Evolutionary conservation across 2,329 filamentous ascomycete species (phyloP).

Genomic region (Berkeleyomyces rouxiae): DNA sequence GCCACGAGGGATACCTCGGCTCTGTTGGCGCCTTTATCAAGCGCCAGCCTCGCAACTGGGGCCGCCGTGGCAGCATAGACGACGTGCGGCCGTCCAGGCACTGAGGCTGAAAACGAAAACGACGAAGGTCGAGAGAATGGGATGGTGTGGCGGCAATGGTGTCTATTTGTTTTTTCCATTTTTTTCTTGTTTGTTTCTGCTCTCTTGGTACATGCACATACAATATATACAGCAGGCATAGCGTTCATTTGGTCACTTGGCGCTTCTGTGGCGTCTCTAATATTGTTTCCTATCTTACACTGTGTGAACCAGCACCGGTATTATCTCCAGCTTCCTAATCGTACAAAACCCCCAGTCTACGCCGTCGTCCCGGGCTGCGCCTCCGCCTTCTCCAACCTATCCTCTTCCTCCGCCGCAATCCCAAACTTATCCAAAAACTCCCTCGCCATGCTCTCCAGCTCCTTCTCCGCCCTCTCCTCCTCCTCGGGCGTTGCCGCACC

Average conservation of each 20-base stretch:
- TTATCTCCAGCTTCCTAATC: neutral
- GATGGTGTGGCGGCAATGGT: neutral
- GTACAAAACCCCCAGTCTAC: neutral
- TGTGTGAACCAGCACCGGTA: neutral
- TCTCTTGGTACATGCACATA: neutral
- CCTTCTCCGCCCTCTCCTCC: conserved; percentile 35
- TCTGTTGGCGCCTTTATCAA: conserved; percentile 89
- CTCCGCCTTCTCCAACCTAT: neutral
- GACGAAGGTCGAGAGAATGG: neutral
- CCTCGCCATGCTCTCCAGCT: conserved; percentile 46
- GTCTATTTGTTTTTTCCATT: neutral
- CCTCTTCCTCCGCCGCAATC: conserved; percentile 10
- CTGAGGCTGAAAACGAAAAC: conserved; percentile 16
- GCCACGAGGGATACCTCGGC: conserved; percentile 91
- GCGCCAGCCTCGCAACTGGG: conserved; percentile 81
- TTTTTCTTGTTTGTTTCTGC: neutral
- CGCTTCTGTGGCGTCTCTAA: neutral
- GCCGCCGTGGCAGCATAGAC: conserved; percentile 62
- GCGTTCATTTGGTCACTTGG: neutral
- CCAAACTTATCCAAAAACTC: conserved; percentile 37
- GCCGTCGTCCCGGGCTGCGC: neutral
- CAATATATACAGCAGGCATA: neutral
- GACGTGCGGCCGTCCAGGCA: conserved; percentile 21
- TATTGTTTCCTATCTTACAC: neutral
- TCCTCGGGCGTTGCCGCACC: conserved; percentile 15